Conservation (phyloP, 148 eudicot species). For the Bassia scoparia region DNA sequence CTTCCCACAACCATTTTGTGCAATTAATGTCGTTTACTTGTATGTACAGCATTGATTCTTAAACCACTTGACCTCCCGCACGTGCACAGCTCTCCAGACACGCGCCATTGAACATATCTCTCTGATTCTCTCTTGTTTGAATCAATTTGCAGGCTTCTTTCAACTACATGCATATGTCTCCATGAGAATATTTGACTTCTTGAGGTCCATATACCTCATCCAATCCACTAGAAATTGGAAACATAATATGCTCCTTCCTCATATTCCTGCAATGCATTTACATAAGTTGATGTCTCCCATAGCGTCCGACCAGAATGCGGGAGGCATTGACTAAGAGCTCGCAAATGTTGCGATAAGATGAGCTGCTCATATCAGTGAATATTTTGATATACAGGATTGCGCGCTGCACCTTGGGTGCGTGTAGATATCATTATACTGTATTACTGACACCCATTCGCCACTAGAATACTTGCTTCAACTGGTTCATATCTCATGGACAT, state of each 20-base stretch:
- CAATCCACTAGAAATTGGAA: not conserved
- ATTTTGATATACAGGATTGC: no score
- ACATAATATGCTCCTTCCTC: not conserved
- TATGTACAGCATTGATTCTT: not conserved
- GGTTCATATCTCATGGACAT: no score
- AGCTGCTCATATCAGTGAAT: no score
- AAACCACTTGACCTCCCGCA: not conserved
- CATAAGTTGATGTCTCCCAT: not conserved
- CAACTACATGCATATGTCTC: not conserved
- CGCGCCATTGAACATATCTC: not conserved
- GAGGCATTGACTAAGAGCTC: not conserved
- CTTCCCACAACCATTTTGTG: not conserved
- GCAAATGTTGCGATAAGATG: no score
- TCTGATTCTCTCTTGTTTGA: not conserved
- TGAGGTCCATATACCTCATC: not conserved
- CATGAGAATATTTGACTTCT: not conserved
- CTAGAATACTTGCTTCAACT: no score
- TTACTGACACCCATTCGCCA: no score
- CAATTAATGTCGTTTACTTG: not conserved
- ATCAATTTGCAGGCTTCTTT: not conserved
- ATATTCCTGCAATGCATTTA: not conserved
- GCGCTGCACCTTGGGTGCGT: no score
- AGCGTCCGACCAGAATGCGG: no score
- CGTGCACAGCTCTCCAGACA: no score
- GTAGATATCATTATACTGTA: no score